These are phyloP conservation scores for Dactylella cylindrospora DNA, from an alignment of 2,329 filamentous ascomycete species.

Conservation along the genomic window DNA sequence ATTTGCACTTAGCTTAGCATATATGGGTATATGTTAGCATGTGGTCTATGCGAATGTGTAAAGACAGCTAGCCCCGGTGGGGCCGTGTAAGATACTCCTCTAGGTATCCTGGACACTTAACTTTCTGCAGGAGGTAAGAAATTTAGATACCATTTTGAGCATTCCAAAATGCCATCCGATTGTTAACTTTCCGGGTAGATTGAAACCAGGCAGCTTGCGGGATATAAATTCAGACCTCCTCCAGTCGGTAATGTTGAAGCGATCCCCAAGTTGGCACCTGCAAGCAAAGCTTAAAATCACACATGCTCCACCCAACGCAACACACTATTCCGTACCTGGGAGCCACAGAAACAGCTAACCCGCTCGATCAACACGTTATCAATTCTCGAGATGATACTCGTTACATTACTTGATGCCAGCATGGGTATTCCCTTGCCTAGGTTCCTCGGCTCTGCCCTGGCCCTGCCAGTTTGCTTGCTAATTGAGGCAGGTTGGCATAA, in stretches of 20 bases:
- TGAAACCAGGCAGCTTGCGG: slow-evolving; percentile 20
- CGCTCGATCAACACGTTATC: slow-evolving; percentile 20
- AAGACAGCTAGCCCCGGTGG: too few species aligned
- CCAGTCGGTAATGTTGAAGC: slow-evolving; percentile 16
- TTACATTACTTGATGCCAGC: slow-evolving; percentile 1
- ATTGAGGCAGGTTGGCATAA: slow-evolving; percentile 21
- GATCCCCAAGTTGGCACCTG: slow-evolving; percentile 20
- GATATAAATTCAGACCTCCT: slow-evolving; percentile 7
- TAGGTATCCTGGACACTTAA: slow-evolving; percentile 5
- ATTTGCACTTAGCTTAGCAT: too few species aligned
- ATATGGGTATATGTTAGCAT: too few species aligned
- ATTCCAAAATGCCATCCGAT: slow-evolving; percentile 29
- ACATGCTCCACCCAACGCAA: not conserved
- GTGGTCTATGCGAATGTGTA: too few species aligned
- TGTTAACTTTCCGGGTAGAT: slow-evolving; percentile 6
- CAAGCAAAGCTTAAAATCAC: slow-evolving; percentile 20
- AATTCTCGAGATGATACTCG: slow-evolving; percentile 19
- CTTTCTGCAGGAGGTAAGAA: slow-evolving; percentile 14
- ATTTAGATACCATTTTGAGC: not conserved
- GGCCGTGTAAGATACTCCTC: too few species aligned
- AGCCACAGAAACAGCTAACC: slow-evolving; percentile 6
- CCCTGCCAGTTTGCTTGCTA: not conserved
- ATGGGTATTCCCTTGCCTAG: slow-evolving; percentile 3
- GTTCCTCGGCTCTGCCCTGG: slow-evolving; percentile 4
- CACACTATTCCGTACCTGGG: slow-evolving; percentile 7